Evolutionary conservation across 345 rosid genomes (phyloP), one percentile per base, ranked within the genome.

Genomic region (Firmiana major): DNA sequence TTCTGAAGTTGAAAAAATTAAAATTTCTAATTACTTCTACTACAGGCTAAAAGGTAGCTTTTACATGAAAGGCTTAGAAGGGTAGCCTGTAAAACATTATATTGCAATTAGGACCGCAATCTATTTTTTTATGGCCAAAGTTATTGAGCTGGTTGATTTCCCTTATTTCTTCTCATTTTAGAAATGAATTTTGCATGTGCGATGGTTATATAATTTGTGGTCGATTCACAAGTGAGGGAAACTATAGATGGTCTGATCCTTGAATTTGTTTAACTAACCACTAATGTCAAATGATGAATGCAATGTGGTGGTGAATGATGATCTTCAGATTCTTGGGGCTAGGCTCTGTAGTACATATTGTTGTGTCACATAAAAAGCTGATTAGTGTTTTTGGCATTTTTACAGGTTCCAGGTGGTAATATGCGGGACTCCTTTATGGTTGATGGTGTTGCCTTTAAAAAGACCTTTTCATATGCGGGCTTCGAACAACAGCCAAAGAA

Each of bases 401-500:
- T 40, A 65, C 81, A 95, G 99, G 99, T 96, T 78, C 94, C 97
- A 7, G 99, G 99, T 79, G 98, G 99, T 75, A 93, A 74, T 69
- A 96, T 96, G 99, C 84, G 94, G 36, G 98, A 96, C 81, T 95
- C 99, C 38, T 97, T 97, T 86, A 85, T 97, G 45, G 99, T 97
- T 43, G 86, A 92, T 81, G 99, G 99, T 74, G 99, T 97, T 71
- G 99, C 98, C 76, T 97, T 97, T 77, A 97, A 97, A 75, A 97
- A 97, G 87, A 97, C 99, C 11, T 95, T 95, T 82, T 93, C 99
- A 0, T 95, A 95, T 82, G 99, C 99, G 0, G 98, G 99, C 48
- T 96, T 96, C 72, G 99, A 96, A 85, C 97, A 93, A 70, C 98
- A 96, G 71, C 99, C 99, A 0, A 97, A 97, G 86, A 94, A 89